Percentiles rank a stretch among this genome's conserved stretches.
phyloP scores from a whole-genome alignment of 164 flowering plant species.

The Stephania yunnanensis region DNA sequence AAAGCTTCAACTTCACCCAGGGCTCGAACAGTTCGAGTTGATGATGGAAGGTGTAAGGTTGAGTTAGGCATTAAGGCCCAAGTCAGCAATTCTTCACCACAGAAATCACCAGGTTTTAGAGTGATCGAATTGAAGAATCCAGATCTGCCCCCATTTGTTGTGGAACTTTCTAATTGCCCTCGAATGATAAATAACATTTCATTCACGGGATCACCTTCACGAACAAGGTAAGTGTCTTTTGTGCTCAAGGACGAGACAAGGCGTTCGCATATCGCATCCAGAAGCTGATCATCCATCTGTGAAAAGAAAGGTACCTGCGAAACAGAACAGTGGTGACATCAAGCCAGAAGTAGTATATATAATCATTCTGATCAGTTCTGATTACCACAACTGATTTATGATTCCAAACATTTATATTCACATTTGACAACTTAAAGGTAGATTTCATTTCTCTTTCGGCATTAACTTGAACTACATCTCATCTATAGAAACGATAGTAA shows the following conservation, averaged over 20 bases:
- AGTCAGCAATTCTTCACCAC: conserved; percentile 81
- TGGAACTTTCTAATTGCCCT: conserved; percentile 48
- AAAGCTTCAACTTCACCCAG: conserved; percentile 69
- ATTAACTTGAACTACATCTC: too few species aligned
- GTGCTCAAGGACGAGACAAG: conserved; percentile 78
- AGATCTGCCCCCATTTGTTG: conserved; percentile 70
- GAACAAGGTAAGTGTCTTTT: conserved; percentile 41
- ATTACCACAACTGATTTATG: not conserved
- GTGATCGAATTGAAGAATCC: conserved; percentile 67
- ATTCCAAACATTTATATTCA: not conserved
- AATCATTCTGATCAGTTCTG: not conserved
- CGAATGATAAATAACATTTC: conserved; percentile 83
- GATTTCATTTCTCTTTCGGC: not conserved
- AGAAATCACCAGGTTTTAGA: conserved; percentile 69
- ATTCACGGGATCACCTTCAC: conserved; percentile 81
- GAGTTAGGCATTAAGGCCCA: conserved; percentile 83
- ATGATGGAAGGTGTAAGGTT: conserved; percentile 48
- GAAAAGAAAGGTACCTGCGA: conserved; percentile 59
- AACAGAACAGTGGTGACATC: not conserved
- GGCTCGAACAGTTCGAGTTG: conserved; percentile 59
- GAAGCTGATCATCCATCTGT: conserved; percentile 64
- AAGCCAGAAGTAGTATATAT: not conserved
- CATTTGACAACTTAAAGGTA: not conserved
- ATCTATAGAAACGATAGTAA: too few species aligned
- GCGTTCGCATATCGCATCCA: conserved; percentile 72